phyloP scores from a whole-genome alignment of 257 asterid species.

The Solanum megistacrolobum region DNA sequence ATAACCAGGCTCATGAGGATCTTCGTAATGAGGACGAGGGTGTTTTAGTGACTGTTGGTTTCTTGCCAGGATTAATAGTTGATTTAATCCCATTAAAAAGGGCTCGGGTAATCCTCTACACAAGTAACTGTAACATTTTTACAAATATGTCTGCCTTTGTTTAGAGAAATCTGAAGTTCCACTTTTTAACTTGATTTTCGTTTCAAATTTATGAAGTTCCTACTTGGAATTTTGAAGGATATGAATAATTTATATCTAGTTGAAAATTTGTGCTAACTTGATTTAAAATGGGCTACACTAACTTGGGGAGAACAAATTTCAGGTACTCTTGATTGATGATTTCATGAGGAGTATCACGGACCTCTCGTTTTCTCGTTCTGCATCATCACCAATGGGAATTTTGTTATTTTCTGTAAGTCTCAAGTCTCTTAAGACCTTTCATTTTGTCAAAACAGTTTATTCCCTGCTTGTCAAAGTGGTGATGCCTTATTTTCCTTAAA shows the following conservation, averaged over 20 bases:
- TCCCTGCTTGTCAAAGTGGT: not conserved
- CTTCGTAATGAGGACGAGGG: slow-evolving; percentile 25
- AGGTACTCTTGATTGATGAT: slow-evolving; percentile 39
- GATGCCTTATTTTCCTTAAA: not conserved
- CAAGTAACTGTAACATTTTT: not conserved
- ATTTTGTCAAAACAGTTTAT: not conserved
- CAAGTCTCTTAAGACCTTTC: not conserved
- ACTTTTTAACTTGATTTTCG: not conserved
- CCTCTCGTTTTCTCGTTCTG: slow-evolving; percentile 41
- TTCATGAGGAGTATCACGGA: slow-evolving; percentile 52
- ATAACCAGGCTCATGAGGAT: slow-evolving; percentile 17
- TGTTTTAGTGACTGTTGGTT: slow-evolving; percentile 59
- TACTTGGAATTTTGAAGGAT: not conserved
- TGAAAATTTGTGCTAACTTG: not conserved
- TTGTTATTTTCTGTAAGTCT: slow-evolving; percentile 59
- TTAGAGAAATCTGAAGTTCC: not conserved
- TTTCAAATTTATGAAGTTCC: not conserved
- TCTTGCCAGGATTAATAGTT: slow-evolving; percentile 58
- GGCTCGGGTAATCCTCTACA: not conserved
- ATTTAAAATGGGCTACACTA: not conserved
- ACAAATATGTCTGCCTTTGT: not conserved
- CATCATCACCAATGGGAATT: slow-evolving; percentile 63
- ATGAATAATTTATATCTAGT: not conserved
- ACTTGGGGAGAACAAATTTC: slow-evolving; percentile 4
- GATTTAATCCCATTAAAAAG: slow-evolving; percentile 36